Evolutionary conservation across 345 rosid species (phyloP).

Genomic region (Cardamine chenopodiifolia): DNA sequence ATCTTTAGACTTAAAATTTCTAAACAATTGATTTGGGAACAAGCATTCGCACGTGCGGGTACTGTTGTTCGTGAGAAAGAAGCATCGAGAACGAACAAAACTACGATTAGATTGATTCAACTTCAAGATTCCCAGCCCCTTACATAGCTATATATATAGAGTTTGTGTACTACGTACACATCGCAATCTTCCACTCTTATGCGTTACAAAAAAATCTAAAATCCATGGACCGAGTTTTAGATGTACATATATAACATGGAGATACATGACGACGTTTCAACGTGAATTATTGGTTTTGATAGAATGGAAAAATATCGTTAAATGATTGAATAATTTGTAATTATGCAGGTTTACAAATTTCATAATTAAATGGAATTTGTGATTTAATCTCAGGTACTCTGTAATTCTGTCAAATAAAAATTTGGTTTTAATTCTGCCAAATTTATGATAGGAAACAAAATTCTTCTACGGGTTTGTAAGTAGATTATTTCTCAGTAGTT

Average conservation of each 20-base stretch:
- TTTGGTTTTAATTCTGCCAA: background rate
- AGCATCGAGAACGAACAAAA: constrained; percentile 24
- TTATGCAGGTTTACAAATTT: background rate
- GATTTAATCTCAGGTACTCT: background rate
- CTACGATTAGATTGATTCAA: constrained; percentile 34
- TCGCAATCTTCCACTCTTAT: constrained; percentile 20
- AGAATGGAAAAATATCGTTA: background rate
- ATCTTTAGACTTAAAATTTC: constrained; percentile 12
- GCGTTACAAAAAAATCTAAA: constrained; percentile 18
- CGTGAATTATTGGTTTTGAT: constrained; percentile 16
- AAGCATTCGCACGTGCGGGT: constrained; percentile 28
- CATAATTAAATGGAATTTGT: background rate
- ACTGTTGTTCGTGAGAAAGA: constrained; percentile 29
- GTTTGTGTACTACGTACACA: constrained; percentile 16
- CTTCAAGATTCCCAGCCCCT: constrained; percentile 26
- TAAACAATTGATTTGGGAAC: background rate
- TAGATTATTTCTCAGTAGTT: background rate
- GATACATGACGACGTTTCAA: constrained; percentile 18
- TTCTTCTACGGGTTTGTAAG: constrained; percentile 5
- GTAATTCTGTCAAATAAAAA: background rate
- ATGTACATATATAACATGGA: background rate
- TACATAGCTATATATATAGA: constrained; percentile 1
- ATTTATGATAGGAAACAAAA: background rate
- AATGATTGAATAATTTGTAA: background rate
- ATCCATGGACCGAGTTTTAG: constrained; percentile 27